Evolutionary conservation across 1,284 basidiomycete species (phyloP).

Genomic region (Grifola frondosa): DNA sequence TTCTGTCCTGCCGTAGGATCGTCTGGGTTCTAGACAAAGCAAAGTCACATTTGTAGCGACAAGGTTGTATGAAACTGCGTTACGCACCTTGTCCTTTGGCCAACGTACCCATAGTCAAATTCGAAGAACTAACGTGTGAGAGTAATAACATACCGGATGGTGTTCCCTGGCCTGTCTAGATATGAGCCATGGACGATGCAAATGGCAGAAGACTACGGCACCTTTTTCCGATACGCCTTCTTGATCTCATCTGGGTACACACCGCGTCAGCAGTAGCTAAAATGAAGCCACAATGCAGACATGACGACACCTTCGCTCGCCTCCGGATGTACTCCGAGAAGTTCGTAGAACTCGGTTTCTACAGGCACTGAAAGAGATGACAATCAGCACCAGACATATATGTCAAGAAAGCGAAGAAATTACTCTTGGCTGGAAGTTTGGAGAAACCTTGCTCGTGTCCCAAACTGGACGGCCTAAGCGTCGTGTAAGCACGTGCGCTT

Average conservation of each 20-base stretch:
- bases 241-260: constrained; percentile 76
- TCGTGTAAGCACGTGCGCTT: too few species aligned
- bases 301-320: constrained; percentile 64
- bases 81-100: constrained; percentile 61
- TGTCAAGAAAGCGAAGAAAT: too few species aligned
- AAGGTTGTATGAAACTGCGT: too few species aligned
- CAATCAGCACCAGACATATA: too few species aligned
- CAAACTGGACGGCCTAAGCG: too few species aligned
- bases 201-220: constrained; percentile 30
- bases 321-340: constrained; percentile 68
- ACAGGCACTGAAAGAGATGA: constrained; percentile 53
- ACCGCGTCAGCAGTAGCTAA: constrained; percentile 12
- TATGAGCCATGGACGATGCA: constrained; percentile 20
- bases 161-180: constrained; percentile 76
- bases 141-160: constrained; percentile 72
- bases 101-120: constrained; percentile 2
- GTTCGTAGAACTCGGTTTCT: constrained; percentile 77
- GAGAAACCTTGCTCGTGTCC: too few species aligned
- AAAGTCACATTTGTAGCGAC: neutral
- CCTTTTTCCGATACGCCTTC: constrained; percentile 90
- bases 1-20: constrained; percentile 75
- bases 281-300: neutral
- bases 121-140: neutral
- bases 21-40: constrained; percentile 64
- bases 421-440: too few species aligned